Percentiles rank a stretch among this genome's conserved stretches.
Conservation (phyloP, 495 filamentous ascomycete species). For the Pseudomonodictys pantanalensis region DNA sequence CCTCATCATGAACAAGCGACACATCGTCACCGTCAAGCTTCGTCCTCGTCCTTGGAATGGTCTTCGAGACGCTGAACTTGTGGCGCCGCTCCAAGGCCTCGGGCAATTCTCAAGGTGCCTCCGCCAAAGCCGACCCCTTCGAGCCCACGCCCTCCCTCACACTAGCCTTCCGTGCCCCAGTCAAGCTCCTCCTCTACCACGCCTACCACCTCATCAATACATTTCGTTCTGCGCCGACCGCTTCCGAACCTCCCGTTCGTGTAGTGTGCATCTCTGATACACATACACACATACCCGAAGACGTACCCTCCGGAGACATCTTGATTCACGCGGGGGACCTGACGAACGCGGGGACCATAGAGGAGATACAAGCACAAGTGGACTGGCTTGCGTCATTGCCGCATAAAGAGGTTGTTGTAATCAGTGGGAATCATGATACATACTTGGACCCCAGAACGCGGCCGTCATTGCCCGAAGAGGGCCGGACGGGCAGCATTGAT, state of each 20-base stretch:
- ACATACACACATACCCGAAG: constrained; percentile 58
- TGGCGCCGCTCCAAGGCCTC: constrained; percentile 4
- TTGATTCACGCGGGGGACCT: constrained; percentile 90
- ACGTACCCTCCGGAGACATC: constrained; percentile 74
- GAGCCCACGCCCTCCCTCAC: constrained; percentile 53
- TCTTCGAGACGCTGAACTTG: constrained; percentile 16
- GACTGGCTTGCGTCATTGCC: constrained; percentile 74
- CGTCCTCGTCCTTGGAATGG: constrained; percentile 7
- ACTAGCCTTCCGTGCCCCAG: constrained; percentile 50
- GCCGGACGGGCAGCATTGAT: constrained; percentile 45
- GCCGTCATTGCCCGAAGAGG: constrained; percentile 40
- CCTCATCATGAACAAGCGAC: background rate
- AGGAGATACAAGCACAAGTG: constrained; percentile 70
- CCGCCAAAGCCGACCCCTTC: constrained; percentile 44
- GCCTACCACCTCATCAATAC: constrained; percentile 61
- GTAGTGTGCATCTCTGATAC: constrained; percentile 92
- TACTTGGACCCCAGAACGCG: constrained; percentile 64
- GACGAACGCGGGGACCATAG: constrained; percentile 64
- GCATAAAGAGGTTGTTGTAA: constrained; percentile 75
- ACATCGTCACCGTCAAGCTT: background rate
- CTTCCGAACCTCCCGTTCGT: constrained; percentile 57
- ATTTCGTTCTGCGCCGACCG: constrained; percentile 36
- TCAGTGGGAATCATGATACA: constrained; percentile 87
- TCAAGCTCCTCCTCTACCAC: constrained; percentile 47
- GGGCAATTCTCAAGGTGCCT: too few species aligned